A percentile compares a stretch with the other conserved stretches of the same genome.
Conservation (phyloP, 2,329 filamentous ascomycete species). For the Penicillium sp. region DNA sequence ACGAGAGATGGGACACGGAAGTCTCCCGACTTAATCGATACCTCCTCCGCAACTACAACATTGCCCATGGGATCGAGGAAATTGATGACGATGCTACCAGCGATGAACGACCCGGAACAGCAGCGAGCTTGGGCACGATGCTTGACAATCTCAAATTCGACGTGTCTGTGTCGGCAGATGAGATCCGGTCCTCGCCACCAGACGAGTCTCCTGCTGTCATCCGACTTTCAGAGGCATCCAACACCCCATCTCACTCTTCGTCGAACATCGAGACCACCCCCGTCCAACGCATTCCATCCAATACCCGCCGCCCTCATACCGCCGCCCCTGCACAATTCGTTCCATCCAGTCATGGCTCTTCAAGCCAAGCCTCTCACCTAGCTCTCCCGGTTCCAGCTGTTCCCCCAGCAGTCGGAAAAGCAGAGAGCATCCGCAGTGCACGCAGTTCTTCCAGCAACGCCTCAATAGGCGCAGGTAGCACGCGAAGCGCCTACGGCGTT, state of each 20-base stretch:
- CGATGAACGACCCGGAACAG: constrained; percentile 40
- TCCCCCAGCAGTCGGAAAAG: constrained; percentile 25
- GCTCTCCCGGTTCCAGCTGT: constrained; percentile 35
- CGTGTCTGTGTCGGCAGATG: constrained; percentile 31
- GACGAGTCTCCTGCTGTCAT: constrained; percentile 13
- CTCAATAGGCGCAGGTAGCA: constrained; percentile 37
- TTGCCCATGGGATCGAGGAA: constrained; percentile 36
- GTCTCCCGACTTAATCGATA: constrained; percentile 44
- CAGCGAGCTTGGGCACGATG: constrained; percentile 39
- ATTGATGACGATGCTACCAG: constrained; percentile 33
- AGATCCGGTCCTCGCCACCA: constrained; percentile 23
- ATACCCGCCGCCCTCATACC: constrained; percentile 27
- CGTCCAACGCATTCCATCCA: constrained; percentile 13
- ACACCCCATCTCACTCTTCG: constrained; percentile 13
- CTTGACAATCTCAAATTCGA: constrained; percentile 40
- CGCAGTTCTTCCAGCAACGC: constrained; percentile 36
- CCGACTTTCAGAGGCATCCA: constrained; percentile 15
- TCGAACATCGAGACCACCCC: constrained; percentile 10
- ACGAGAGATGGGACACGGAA: constrained; percentile 48
- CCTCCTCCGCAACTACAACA: constrained; percentile 47
- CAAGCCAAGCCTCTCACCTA: constrained; percentile 23
- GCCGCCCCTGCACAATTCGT: constrained; percentile 24
- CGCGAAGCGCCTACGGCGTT: constrained; percentile 35
- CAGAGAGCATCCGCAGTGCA: constrained; percentile 38
- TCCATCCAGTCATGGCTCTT: constrained; percentile 24